These are phyloP conservation scores for Dictyostelium capitatum DNA, from an alignment of 78 protist species.

Conservation along the genomic window DNA sequence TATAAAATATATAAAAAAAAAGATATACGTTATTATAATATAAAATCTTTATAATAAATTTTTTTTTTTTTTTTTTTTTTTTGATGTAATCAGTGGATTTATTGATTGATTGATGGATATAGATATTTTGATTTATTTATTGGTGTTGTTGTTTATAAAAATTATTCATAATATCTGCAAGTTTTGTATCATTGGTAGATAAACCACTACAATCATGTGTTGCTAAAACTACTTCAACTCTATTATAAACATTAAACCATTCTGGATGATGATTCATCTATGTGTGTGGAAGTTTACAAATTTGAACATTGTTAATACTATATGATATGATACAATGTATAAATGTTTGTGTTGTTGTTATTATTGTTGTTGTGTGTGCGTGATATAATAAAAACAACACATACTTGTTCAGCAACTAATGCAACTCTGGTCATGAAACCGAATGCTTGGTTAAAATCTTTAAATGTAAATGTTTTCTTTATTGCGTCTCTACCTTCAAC, in stretches of 20 bases:
- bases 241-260: constrained; percentile 97
- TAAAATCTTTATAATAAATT: too few species aligned
- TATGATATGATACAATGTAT: too few species aligned
- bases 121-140: not conserved
- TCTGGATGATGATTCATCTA: constrained; percentile 95
- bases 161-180: constrained; percentile 84
- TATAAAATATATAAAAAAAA: too few species aligned
- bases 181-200: constrained; percentile 85
- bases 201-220: constrained; percentile 93
- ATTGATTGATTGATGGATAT: too few species aligned
- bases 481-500: constrained; percentile 92
- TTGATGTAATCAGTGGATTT: too few species aligned
- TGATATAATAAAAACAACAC: too few species aligned
- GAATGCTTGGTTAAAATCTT: constrained; percentile 92
- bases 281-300: too few species aligned
- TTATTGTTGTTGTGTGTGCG: not conserved
- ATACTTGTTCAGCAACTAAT: constrained; percentile 85
- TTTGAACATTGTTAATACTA: too few species aligned
- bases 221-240: constrained; percentile 88
- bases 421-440: constrained; percentile 91
- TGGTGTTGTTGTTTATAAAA: constrained; percentile 7
- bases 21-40: too few species aligned
- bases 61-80: too few species aligned
- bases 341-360: not conserved
- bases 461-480: constrained; percentile 80